phyloP scores from a whole-genome alignment of 352 stramenopile species.

The Phytophthora uliginosa region DNA sequence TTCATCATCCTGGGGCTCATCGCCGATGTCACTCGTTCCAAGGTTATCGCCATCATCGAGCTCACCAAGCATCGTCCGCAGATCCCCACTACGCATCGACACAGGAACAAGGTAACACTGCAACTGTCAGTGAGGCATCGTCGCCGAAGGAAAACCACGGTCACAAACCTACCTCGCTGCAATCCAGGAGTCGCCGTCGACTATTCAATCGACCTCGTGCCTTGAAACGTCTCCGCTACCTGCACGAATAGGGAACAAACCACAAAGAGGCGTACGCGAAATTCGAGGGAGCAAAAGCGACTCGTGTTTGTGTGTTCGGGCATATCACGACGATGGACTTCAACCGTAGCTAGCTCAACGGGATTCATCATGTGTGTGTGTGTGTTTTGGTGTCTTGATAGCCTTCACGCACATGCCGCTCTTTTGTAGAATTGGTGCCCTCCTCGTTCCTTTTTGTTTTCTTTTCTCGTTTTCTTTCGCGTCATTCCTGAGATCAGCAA shows the following conservation, averaged over 20 bases:
- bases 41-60: neutral
- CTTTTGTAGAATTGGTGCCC: slow-evolving; percentile 13
- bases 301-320: slow-evolving; percentile 31
- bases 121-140: neutral
- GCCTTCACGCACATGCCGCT: slow-evolving; percentile 15
- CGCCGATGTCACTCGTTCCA: neutral
- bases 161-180: neutral
- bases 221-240: slow-evolving; percentile 29
- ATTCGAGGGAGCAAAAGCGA: slow-evolving; percentile 31
- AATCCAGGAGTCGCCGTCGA: neutral
- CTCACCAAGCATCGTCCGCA: slow-evolving; percentile 17
- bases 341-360: slow-evolving; percentile 25
- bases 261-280: slow-evolving; percentile 8
- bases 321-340: slow-evolving; percentile 19
- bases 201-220: neutral
- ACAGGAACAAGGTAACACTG: neutral
- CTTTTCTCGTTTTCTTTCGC: slow-evolving; percentile 27
- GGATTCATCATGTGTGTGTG: slow-evolving; percentile 10
- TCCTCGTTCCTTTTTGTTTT: slow-evolving; percentile 8
- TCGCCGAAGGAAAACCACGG: neutral
- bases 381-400: slow-evolving; percentile 33
- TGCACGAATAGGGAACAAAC: slow-evolving; percentile 5
- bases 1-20: neutral
- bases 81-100: neutral
- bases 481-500: slow-evolving; percentile 26